These are phyloP conservation scores for Aegilops sharonensis DNA, from an alignment of 176 grass and related monocot species.

Conservation along the genomic window DNA sequence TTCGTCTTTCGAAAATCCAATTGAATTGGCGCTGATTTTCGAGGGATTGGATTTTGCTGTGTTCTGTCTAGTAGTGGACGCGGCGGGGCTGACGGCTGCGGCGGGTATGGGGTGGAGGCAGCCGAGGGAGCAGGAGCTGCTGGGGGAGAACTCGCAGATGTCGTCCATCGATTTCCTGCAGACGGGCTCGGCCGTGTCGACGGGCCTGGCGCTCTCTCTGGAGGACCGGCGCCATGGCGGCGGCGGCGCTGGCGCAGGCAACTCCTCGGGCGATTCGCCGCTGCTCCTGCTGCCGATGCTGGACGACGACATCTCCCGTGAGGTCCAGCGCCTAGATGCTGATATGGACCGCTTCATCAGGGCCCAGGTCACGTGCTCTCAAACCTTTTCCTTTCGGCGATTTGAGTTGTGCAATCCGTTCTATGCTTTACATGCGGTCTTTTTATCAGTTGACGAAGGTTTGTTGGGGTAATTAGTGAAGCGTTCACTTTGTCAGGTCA, in stretches of 20 bases:
- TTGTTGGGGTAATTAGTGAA: neutral
- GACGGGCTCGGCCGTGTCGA: conserved; percentile 94
- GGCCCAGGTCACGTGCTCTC: conserved; percentile 59
- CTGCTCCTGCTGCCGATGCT: conserved; percentile 79
- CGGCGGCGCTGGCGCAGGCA: conserved; percentile 44
- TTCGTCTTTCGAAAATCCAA: conserved; percentile 1
- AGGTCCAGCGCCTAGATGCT: conserved; percentile 86
- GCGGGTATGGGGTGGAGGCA: conserved; percentile 72
- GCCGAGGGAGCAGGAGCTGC: conserved; percentile 88
- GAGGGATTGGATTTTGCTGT: conserved; percentile 13
- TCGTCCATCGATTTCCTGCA: conserved; percentile 98
- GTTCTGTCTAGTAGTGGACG: conserved; percentile 60
- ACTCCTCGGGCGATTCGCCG: conserved; percentile 84
- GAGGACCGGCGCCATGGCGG: conserved; percentile 76
- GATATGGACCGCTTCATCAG: conserved; percentile 99
- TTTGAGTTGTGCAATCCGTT: neutral
- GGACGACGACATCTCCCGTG: conserved; percentile 84
- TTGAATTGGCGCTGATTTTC: conserved; percentile 35
- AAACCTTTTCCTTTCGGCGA: neutral
- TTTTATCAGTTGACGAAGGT: neutral
- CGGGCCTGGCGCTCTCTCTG: conserved; percentile 78
- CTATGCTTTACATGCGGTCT: neutral
- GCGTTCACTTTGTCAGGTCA: neutral
- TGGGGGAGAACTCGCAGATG: conserved; percentile 98
- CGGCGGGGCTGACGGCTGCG: conserved; percentile 60